A percentile compares a stretch with the other conserved stretches of the same genome.
Evolutionary conservation across 441 rosid genomes (phyloP).

Genomic region (Bruguiera hainesii): DNA sequence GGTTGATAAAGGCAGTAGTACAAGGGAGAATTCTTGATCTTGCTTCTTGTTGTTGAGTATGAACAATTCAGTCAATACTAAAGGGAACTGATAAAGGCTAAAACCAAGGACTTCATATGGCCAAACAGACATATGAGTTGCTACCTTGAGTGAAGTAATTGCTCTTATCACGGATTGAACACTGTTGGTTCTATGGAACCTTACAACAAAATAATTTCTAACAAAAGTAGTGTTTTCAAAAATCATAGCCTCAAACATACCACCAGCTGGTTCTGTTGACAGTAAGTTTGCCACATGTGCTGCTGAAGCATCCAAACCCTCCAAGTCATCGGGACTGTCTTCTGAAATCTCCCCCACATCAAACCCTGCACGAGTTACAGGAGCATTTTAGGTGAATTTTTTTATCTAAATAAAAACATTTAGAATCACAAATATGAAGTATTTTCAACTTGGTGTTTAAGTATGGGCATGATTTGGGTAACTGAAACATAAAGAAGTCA

Average conservation of each 20-base stretch:
- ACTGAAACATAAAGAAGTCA: neutral
- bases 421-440: neutral
- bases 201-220: neutral
- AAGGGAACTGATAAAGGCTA: neutral
- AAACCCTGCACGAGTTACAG: constrained; percentile 57
- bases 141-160: neutral
- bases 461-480: neutral
- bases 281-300: constrained; percentile 78
- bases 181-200: neutral
- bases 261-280: constrained; percentile 86
- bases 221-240: neutral
- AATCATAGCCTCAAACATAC: constrained; percentile 37
- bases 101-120: neutral
- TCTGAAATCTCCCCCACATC: constrained; percentile 78
- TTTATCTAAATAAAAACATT: neutral
- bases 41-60: too few relatives aligned
- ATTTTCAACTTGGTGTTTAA: neutral
- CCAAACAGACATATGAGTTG: neutral
- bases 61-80: too few relatives aligned
- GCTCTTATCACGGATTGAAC: neutral
- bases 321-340: constrained; percentile 70
- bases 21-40: too few relatives aligned
- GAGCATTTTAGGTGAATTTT: constrained; percentile 1
- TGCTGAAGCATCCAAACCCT: constrained; percentile 91
- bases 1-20: too few relatives aligned